Percentiles rank a stretch among this genome's conserved stretches.
Evolutionary conservation across 371 early-diverging fungal species (phyloP).

Genomic region (Dichotomocladium elegans): DNA sequence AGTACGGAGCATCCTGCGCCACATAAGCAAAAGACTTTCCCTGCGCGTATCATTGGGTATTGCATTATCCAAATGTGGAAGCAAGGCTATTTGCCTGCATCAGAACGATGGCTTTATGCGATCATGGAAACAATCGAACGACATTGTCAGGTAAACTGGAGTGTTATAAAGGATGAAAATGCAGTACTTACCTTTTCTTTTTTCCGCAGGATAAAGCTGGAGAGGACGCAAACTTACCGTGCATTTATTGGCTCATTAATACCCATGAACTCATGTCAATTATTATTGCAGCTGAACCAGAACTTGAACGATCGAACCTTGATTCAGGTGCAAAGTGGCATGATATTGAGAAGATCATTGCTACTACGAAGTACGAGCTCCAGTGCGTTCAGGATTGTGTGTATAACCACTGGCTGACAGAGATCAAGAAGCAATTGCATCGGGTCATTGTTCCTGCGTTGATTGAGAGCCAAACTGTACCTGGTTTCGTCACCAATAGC

Average conservation of each 20-base stretch:
- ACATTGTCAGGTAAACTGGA: constrained; percentile 44
- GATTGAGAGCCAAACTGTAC: constrained; percentile 82
- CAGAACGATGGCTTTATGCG: constrained; percentile 70
- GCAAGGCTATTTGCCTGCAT: constrained; percentile 65
- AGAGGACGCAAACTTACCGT: constrained; percentile 48
- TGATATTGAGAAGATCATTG: constrained; percentile 35
- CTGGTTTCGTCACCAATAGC: constrained; percentile 81
- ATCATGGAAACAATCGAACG: constrained; percentile 72
- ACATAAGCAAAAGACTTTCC: constrained; percentile 81
- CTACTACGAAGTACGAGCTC: constrained; percentile 47
- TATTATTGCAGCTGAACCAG: constrained; percentile 14
- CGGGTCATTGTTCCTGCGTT: constrained; percentile 87
- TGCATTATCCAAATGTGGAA: constrained; percentile 74
- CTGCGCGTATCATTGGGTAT: constrained; percentile 80
- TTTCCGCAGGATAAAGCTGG: constrained; percentile 20
- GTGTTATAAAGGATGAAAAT: neutral
- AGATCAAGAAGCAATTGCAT: constrained; percentile 78
- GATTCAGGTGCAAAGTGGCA: constrained; percentile 8
- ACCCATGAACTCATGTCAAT: constrained; percentile 78
- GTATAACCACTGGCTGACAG: constrained; percentile 74
- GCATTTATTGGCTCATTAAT: constrained; percentile 87
- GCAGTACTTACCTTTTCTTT: neutral
- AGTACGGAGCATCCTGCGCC: constrained; percentile 66
- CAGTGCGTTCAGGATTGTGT: constrained; percentile 47
- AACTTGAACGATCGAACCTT: constrained; percentile 11